Evolutionary conservation across 371 early-diverging fungal species (phyloP).

Genomic region (Apophysomyces variabilis): DNA sequence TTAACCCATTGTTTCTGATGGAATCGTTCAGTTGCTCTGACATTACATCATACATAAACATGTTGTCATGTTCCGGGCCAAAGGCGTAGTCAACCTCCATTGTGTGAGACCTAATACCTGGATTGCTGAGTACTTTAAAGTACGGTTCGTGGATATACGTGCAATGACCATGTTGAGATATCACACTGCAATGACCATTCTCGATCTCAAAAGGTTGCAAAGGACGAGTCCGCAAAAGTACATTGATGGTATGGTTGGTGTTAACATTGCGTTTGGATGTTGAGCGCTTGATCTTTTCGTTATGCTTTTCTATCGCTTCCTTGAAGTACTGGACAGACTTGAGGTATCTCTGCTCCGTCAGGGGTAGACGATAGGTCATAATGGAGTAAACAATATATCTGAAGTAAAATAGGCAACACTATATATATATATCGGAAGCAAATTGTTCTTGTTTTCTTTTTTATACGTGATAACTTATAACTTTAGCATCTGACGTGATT

Average conservation of each 20-base stretch:
- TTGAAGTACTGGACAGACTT: slow-evolving; percentile 5
- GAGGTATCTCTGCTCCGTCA: slow-evolving; percentile 3
- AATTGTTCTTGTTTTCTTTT: background rate
- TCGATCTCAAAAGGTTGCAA: slow-evolving; percentile 9
- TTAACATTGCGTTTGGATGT: background rate
- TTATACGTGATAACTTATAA: background rate
- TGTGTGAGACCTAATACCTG: slow-evolving; percentile 4
- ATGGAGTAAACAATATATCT: background rate
- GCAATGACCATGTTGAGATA: slow-evolving; percentile 3
- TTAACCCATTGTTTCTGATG: slow-evolving; percentile 3
- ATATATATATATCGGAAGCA: background rate
- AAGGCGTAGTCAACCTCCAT: slow-evolving; percentile 8
- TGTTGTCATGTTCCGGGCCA: slow-evolving; percentile 3
- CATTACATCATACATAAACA: background rate
- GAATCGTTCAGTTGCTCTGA: background rate
- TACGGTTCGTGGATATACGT: slow-evolving; percentile 9
- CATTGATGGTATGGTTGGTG: background rate
- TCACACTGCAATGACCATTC: slow-evolving; percentile 4
- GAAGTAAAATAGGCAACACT: background rate
- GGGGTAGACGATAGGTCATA: background rate
- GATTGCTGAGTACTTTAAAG: slow-evolving; percentile 10
- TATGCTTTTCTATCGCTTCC: slow-evolving; percentile 3
- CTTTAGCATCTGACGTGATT: background rate
- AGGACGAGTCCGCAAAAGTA: slow-evolving; percentile 6
- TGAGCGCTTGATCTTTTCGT: slow-evolving; percentile 7